These are phyloP conservation scores for Salix koriyanagi DNA, from an alignment of 345 rosid genomes.

Conservation along the genomic window DNA sequence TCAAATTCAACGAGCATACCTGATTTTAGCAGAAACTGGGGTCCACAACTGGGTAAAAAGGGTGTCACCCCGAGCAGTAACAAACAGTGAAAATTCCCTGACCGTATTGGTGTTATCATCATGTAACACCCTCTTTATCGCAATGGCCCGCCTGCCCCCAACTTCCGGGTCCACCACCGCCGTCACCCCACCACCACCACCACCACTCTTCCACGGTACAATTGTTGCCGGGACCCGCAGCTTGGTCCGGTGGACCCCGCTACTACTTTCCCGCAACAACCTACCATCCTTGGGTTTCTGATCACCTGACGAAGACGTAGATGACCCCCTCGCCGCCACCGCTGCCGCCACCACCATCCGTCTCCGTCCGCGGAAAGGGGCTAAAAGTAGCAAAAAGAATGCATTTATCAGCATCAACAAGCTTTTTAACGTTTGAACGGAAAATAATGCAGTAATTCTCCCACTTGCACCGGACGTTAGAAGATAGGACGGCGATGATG, in stretches of 20 bases:
- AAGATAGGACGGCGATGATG: conserved; percentile 44
- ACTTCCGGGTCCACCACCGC: conserved; percentile 57
- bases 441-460: conserved; percentile 60
- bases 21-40: conserved; percentile 45
- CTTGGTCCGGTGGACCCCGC: conserved; percentile 21
- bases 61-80: conserved; percentile 56
- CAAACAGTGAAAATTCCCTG: conserved; percentile 52
- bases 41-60: conserved; percentile 84
- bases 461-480: conserved; percentile 89
- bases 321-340: neutral
- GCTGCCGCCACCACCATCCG: conserved; percentile 9
- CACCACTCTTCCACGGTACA: conserved; percentile 47
- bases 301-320: conserved; percentile 8
- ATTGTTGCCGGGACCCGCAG: conserved; percentile 46
- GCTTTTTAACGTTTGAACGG: conserved; percentile 43
- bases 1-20: conserved; percentile 29
- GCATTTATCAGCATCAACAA: conserved; percentile 40
- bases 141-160: conserved; percentile 56
- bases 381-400: conserved; percentile 42
- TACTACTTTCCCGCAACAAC: conserved; percentile 11
- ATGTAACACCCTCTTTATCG: conserved; percentile 53
- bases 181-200: conserved; percentile 19
- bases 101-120: conserved; percentile 36
- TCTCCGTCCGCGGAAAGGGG: conserved; percentile 50
- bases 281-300: conserved; percentile 40